These are phyloP conservation scores for Xylaria scruposa DNA, from an alignment of 495 filamentous ascomycete species.

Conservation along the genomic window DNA sequence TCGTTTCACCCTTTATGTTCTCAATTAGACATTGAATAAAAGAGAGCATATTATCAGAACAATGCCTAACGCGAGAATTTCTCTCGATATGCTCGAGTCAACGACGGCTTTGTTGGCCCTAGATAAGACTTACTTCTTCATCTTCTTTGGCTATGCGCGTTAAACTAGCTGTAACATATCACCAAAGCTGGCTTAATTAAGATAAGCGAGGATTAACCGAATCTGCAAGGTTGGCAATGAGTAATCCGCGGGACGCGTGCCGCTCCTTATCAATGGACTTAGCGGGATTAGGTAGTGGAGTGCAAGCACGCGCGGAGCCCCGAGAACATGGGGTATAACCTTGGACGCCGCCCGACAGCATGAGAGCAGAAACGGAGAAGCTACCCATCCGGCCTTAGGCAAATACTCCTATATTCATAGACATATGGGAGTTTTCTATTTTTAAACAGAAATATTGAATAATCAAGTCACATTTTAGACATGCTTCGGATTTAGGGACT, in stretches of 20 bases:
- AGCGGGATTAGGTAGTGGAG: constrained; percentile 13
- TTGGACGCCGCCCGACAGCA: neutral
- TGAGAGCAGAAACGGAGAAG: neutral
- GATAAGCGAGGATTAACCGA: no score
- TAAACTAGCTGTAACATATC: neutral
- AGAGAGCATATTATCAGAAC: constrained; percentile 82
- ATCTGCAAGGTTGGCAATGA: no score
- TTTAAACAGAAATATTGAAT: neutral
- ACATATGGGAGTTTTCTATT: neutral
- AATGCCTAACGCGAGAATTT: constrained; percentile 75
- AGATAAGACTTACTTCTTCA: no score
- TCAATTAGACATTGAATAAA: constrained; percentile 66
- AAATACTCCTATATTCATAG: neutral
- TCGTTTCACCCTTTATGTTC: neutral
- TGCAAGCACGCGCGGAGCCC: neutral
- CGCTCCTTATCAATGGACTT: neutral
- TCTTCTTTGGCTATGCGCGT: neutral
- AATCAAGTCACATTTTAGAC: neutral
- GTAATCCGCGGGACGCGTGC: neutral
- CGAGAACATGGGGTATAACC: neutral
- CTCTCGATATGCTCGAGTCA: no score
- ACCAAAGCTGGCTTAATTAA: neutral
- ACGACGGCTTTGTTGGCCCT: no score
- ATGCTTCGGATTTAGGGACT: neutral
- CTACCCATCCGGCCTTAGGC: neutral